Base-by-base conservation (phyloP, 768 basidiomycete genomes). In the Trametes cubensis region DNA sequence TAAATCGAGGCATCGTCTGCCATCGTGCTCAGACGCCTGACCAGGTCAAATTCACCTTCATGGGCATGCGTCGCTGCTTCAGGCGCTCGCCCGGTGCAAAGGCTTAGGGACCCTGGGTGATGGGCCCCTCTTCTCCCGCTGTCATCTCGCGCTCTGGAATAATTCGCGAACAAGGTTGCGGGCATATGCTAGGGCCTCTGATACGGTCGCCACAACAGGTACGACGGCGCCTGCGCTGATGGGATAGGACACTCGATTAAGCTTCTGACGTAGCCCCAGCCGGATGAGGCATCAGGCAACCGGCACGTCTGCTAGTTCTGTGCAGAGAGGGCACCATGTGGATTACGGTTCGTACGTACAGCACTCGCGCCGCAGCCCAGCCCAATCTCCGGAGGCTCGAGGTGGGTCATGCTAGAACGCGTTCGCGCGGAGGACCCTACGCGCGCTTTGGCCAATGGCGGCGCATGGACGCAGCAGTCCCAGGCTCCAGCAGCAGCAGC, bases 41-140 rank as follows among this genome's bases (percentile, higher is more conserved):
- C 10, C 45, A 47, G 45, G 44, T 56, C 55, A 48, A 48, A 56
- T 46, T 56, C 55, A 25, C 34, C 34, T 34, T 34, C 34, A 34
- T 34, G 34, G 34, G 34, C 34, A 34, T 34, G 34, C 34, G 34
- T 34, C 34, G 34, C 34, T 34, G 34, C 34, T 34, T 34, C 34
- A 4, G 34, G 34, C 34, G 34, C 34, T 34, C 34, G 34, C 34
- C 34, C 34, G 34, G 34, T 34, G 34, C 34, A 34, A 11, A 11
- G 34, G 34, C 6, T n/a, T n/a, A n/a, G n/a, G n/a, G n/a, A n/a
- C 34, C 34, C 34, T 34, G 34, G 34, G 34, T 34, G 34, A 34
- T 34, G 34, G 45, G 45, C 55, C 55, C 3, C 30, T 21, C 44
- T 56, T 23, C 44, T 23, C 30, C 55, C 55, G 55, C 55, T 28